Conservation (phyloP, 1,284 basidiomycete species). For the Kwoniella shivajii region DNA sequence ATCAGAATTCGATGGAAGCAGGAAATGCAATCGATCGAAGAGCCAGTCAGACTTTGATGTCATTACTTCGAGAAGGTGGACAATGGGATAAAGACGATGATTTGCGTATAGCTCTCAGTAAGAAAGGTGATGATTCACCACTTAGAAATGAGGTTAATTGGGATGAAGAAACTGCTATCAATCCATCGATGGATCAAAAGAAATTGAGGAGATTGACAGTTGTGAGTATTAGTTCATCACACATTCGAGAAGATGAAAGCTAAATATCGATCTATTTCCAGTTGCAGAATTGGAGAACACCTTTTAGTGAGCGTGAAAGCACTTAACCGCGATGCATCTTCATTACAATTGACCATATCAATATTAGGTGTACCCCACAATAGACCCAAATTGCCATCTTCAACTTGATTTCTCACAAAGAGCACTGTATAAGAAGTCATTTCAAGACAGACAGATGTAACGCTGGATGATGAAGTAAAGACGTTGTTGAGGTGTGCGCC, state of each 20-base stretch:
- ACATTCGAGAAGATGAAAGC: not conserved
- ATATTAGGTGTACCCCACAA: too few species aligned
- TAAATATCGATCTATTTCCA: not conserved
- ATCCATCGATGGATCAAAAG: not conserved
- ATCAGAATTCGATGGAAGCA: conserved; percentile 6
- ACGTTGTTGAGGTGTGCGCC: too few species aligned
- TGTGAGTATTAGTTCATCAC: conserved; percentile 4
- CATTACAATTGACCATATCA: too few species aligned
- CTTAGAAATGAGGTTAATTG: not conserved
- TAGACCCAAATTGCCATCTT: too few species aligned
- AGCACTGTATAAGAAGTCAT: too few species aligned
- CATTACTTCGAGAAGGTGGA: conserved; percentile 36
- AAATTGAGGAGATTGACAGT: conserved; percentile 7
- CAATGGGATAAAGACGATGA: conserved; percentile 38
- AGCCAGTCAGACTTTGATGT: conserved; percentile 27
- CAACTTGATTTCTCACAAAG: too few species aligned
- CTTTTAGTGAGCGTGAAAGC: conserved; percentile 11
- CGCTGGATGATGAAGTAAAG: too few species aligned
- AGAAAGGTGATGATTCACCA: not conserved
- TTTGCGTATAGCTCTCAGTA: not conserved
- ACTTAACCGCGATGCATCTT: too few species aligned
- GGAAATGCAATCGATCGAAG: not conserved
- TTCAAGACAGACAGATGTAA: too few species aligned
- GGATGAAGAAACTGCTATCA: not conserved
- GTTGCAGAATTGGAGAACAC: conserved; percentile 28